Evolutionary conservation across 352 stramenopile genomes (phyloP).

Genomic region (Phytophthora ohioensis): DNA sequence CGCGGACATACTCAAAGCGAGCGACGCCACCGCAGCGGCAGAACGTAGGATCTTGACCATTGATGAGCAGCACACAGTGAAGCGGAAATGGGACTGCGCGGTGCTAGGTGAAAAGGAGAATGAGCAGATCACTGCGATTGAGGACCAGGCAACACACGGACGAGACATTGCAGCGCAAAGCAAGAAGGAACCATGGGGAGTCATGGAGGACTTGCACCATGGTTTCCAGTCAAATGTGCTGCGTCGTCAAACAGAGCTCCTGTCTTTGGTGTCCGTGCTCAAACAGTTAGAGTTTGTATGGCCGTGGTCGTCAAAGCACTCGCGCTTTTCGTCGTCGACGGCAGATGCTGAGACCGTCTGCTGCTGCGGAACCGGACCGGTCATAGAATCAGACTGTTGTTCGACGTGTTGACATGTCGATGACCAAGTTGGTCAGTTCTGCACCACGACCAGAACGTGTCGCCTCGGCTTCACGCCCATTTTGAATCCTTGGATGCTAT

Average conservation of each 20-base stretch:
- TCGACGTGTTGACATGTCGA: constrained; percentile 1
- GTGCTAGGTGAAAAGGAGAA: constrained; percentile 25
- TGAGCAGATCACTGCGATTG: constrained; percentile 9
- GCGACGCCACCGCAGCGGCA: constrained; percentile 13
- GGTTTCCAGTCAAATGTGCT: neutral
- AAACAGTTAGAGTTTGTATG: constrained; percentile 32
- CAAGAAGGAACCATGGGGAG: constrained; percentile 3
- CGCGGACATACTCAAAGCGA: constrained; percentile 22
- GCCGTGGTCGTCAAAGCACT: constrained; percentile 23
- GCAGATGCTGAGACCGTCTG: constrained; percentile 27
- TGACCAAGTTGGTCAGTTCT: neutral
- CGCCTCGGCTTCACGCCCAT: constrained; percentile 14
- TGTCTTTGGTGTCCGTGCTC: constrained; percentile 34
- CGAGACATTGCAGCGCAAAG: constrained; percentile 9
- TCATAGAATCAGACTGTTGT: neutral
- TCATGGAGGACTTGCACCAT: neutral
- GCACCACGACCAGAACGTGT: constrained; percentile 9
- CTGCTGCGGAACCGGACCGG: constrained; percentile 16
- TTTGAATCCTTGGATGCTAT: neutral
- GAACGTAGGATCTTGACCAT: constrained; percentile 32
- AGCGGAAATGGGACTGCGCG: constrained; percentile 7
- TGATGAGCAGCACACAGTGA: constrained; percentile 1
- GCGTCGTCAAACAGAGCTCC: constrained; percentile 16
- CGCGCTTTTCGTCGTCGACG: constrained; percentile 1
- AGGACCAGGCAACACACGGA: constrained; percentile 13